Base-by-base conservation (phyloP, 495 filamentous ascomycete species). In the Annulohypoxylon nitens region DNA sequence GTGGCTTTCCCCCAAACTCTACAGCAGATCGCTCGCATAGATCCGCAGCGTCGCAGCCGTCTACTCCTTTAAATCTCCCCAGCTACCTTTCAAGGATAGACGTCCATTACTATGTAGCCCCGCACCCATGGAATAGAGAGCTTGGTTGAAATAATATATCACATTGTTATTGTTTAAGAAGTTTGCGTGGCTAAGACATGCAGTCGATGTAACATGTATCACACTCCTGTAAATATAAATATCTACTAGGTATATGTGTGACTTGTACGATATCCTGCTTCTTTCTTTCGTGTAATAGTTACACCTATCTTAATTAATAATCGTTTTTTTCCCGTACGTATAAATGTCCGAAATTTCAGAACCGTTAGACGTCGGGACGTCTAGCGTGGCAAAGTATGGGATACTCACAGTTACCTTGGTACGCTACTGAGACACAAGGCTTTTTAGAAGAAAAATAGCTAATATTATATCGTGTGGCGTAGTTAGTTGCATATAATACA, bases 401-500 rank as follows among this genome's bases (percentile, higher is more conserved):
- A 16, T 65, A 51, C 63, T 71, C 30, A 33, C 51, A 43, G 47
- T 39, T 20, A 37, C 18, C 47, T 39, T 61, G 64, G 73, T 75
- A 75, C 5, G 73, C 6, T 48, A 10, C 23, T 41, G 8, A 59
- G 23, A 25, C 20, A n/a, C 39, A 45, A 48, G 47, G 25, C 1
- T 34, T 59, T 33, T 14, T 43, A 9, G 11, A 18, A 16, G 25
- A 16, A 62, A 16, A 20, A 25, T 26, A 16, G 45, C 62, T 72
- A 43, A 69, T 61, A 14, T 34, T n/a, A 50, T 55, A 33, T 18
- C 14, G 25, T 26, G n/a, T 16, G 41, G 20, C 16, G 37, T 41
- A 78, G 76, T 47, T 58, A 34, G 11, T 71, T 14, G 33, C 43
- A 59, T 74, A 67, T 41, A 34, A 66, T 58, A 33, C 51, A 48